Evolutionary conservation across 208 protist genomes (phyloP).

Genomic region (Crithidia bombi): DNA sequence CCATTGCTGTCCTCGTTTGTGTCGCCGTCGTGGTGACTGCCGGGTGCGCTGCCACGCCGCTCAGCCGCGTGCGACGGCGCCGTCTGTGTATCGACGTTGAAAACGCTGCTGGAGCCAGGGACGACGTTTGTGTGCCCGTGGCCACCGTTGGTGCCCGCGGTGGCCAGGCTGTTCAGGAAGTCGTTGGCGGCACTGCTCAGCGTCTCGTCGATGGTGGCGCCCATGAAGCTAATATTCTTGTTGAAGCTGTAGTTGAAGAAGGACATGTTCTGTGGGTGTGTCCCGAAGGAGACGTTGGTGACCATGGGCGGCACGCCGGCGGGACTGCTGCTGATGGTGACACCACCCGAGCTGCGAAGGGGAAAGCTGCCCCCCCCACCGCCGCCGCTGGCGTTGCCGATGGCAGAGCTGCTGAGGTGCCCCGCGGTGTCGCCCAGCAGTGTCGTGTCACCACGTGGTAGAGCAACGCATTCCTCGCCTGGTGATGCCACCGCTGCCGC

Average conservation of each 20-base stretch:
- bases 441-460: conserved; percentile 2
- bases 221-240: conserved; percentile 64
- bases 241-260: conserved; percentile 63
- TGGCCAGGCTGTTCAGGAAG: conserved; percentile 44
- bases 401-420: not conserved
- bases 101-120: conserved; percentile 18
- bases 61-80: conserved; percentile 3
- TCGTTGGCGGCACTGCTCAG: conserved; percentile 68
- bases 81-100: conserved; percentile 7
- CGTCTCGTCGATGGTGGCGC: conserved; percentile 48
- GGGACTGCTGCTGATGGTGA: not conserved
- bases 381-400: not conserved
- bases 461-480: no score
- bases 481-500: not conserved
- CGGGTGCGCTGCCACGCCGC: conserved; percentile 6
- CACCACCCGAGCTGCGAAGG: not conserved
- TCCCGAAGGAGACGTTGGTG: conserved; percentile 31
- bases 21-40: conserved; percentile 7
- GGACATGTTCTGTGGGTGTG: conserved; percentile 26
- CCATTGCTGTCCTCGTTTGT: not conserved
- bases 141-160: conserved; percentile 15
- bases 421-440: conserved; percentile 2
- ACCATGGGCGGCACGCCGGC: not conserved
- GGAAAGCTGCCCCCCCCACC: not conserved
- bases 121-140: not conserved